Evolutionary conservation across 352 stramenopile species (phyloP), one percentile per base, ranked within the genome.

Genomic region (Phytophthora boehmeriae): DNA sequence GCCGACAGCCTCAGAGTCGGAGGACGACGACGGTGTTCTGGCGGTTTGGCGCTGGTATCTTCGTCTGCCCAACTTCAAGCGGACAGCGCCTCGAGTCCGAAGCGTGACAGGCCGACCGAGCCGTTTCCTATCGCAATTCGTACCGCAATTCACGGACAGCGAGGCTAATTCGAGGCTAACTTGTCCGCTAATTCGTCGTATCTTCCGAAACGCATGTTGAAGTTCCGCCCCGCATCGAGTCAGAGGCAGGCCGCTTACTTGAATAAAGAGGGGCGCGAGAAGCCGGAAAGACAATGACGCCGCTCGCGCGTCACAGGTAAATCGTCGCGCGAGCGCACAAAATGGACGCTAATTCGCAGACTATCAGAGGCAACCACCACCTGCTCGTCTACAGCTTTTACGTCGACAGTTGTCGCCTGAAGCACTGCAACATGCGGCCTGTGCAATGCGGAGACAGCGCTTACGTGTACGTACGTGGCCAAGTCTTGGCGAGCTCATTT

Each of bases 131-230:
- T 11, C n/a, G 11, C 10, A 19, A 19, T 42, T 16, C 8, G 35
- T 9, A 16, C 35, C 2, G 35, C 35, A 19, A 42, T 9, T 16
- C n/a, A 4, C 10, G 35, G 13, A 42, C 3, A 5, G n/a, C 16
- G 39, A 10, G 2, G 25, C 39, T 25, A 45, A 25, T 16, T 27
- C 19, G 5, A 22, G 8, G 39, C 19, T 22, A 10, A 11, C 9
- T 22, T 10, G 8, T n/a, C n/a, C 42, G 16, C 23, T 48, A 48
- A 48, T 14, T 56, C 20, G 42, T 47, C 42, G 28, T 28, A 65
- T 65, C 49, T 70, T 70, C 36, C 44, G 50, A 66, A 71, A 61
- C 50, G 55, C 62, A 71, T 71, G 55, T 66, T 71, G 62, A 71
- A 71, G 62, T 70, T 70, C 42, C 25, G 20, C n/a, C 20, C 39